Evolutionary conservation across 139 green algal species (phyloP).

Genomic region (Micractinium sp.): DNA sequence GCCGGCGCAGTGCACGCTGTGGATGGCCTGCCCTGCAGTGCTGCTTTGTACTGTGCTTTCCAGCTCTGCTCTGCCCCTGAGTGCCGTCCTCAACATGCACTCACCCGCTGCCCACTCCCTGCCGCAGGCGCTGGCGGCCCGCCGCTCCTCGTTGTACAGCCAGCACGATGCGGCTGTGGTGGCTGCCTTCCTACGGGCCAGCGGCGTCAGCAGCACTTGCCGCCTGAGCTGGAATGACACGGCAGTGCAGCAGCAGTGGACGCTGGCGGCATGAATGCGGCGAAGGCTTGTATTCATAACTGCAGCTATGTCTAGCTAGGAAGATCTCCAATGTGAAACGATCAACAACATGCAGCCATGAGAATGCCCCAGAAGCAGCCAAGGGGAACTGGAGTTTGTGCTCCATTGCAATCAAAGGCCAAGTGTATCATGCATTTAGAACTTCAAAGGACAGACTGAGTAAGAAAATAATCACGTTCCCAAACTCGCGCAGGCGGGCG

Average conservation of each 20-base stretch:
- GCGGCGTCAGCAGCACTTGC: constrained; percentile 39
- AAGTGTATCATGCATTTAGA: too few species aligned
- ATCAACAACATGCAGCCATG: too few species aligned
- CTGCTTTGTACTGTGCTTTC: not conserved
- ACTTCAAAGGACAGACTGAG: too few species aligned
- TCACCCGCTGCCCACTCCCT: constrained; percentile 30
- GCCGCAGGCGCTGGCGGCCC: constrained; percentile 54
- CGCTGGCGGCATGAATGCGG: not conserved
- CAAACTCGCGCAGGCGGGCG: too few species aligned
- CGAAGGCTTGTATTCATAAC: too few species aligned
- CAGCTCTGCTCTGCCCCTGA: not conserved
- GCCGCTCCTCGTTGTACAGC: constrained; percentile 56
- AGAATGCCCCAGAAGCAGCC: too few species aligned
- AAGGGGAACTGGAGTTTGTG: too few species aligned
- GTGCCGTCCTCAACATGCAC: not conserved
- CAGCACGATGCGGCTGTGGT: constrained; percentile 64
- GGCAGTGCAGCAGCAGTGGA: constrained; percentile 45
- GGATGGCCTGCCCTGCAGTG: not conserved
- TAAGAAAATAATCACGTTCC: too few species aligned
- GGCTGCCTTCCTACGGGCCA: constrained; percentile 61
- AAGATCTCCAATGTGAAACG: too few species aligned
- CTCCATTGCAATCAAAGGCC: too few species aligned
- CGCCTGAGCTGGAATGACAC: constrained; percentile 37
- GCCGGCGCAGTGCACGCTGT: too few species aligned
- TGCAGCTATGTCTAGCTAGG: too few species aligned